Base-by-base conservation (phyloP, 2,329 filamentous ascomycete species). In the Phialophora chinensis region DNA sequence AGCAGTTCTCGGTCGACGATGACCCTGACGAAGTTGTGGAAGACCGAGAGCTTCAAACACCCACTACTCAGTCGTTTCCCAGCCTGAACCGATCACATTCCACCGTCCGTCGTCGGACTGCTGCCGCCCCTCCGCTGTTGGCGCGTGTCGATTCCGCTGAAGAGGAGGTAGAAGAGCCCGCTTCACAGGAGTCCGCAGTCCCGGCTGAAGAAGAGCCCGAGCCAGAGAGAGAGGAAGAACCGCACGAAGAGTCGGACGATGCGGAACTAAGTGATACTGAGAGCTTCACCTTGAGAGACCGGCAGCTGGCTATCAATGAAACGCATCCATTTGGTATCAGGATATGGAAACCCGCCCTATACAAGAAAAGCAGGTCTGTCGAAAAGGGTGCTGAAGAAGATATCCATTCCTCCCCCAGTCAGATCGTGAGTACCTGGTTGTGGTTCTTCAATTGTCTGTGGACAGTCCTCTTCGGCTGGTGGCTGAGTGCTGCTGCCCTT, bases 281-380 rank as follows among this genome's bases (percentile, higher is more conserved):
- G 80, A 98, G 94, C 81, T 99, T 99, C 77, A 99, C 95, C 0
- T 86, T 99, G 73, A 97, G 96, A 78, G 95, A 99, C 78, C 88
- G 95, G 63, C 95, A 99, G 79, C 89, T 97, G 77, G 95, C 95
- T 71, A 99, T 99, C 83, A 99, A 99, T 80, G 90, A 97, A 78
- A 99, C 95, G 0, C 95, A 99, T 83, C 95, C 95, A 0, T 99
- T 99, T 74, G 95, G 95, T 83, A 98, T 99, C 76, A 89, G 96
- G 77, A 92, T 99, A 70, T 99, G 95, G 95, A 99, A 99, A 79
- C 95, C 95, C 52, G 96, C 95, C 1, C 79, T 99, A 69, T 99
- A 99, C 85, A 99, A 99, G 81, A 99, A 99, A 79, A 90, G 91
- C 73, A 89, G 95, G 64, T 99, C 95, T 0, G 96, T 99, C 44